Base-by-base conservation (phyloP, 768 basidiomycete genomes). In the Amylocystis lapponica region DNA sequence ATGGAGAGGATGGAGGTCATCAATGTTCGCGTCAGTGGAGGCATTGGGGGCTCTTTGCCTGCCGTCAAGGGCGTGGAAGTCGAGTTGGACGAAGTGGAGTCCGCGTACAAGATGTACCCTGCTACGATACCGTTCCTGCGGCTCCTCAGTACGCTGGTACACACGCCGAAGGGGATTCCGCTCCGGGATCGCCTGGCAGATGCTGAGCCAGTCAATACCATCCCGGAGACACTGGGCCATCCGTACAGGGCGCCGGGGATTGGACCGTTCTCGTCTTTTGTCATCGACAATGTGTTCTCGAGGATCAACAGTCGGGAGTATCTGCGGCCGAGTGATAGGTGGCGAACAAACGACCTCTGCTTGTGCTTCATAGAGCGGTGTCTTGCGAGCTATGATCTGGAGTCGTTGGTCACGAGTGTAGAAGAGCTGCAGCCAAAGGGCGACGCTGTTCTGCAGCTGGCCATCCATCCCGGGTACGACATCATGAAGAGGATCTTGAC, bases 11-110 rank as follows among this genome's bases (percentile, higher is more conserved):
- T 81, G 17, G 91, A 93, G 55, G 80, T 93, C 26, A 87, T 83
- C 61, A 87, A 88, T 49, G 81, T 88, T 8, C 78, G 84, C 23
- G 60, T 67, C 0, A 57, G 65, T 6, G 44, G 68, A 17, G 66
- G 72, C 3, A 66, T 69, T 12, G 68, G 71, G 13, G 54, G 67
- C 20, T 61, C 71, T 32, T 56, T 83, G 6, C 69, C 77, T 3
- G 70, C 81, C 17, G 75, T 76, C 10, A 85, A 83, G 56, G 91
- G 93, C 0, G 82, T 92, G 3, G 83, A 94, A 50, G 75, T 86
- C 4, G 91, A 95, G 59, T 65, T 97, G 49, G 91, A 93, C 51
- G 84, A 91, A 51, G 79, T 93, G 40, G 95, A 98, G 63, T 69
- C 86, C 12, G 71, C 74, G 4, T 78, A 83, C 57, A 76, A 77